Base-by-base conservation (phyloP, 1,284 basidiomycete genomes). In the Garcileccinum viscosum region DNA sequence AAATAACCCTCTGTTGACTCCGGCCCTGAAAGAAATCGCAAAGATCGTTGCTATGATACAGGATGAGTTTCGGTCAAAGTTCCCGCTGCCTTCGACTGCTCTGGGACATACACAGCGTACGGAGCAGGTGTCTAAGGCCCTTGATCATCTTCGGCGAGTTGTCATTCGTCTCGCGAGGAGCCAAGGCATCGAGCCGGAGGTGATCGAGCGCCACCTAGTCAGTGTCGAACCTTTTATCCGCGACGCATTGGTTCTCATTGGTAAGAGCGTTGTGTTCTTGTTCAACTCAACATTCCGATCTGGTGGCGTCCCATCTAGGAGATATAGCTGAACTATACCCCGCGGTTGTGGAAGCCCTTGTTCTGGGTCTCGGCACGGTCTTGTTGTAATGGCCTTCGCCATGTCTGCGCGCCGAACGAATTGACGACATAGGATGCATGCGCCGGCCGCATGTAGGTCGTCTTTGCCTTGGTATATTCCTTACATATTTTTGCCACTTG, bases 281-380 rank as follows among this genome's bases (percentile, higher is more conserved):
- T 6, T 12, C 8, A 19, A 33, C 14, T 63, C 14, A 30, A 32
- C 22, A 19, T 61, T 32, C 50, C 64, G 44, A 63, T 63, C 24
- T 1, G 66, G 56, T 56, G 30, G 40, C 35, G 11, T 42, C 19
- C 22, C 19, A 8, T 62, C 14, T 63, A 76, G 74, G 75, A 3
- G 71, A 75, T 35, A 33, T 69, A n/a, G 58, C 27, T 1, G 74
- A 76, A 40, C 69, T 75, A 22, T 71, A 69, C 38, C 75, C 75
- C 3, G 53, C 50, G 4, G 65, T 44, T 5, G 47, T 71, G 19
- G 71, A 75, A 58, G 62, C 69, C 5, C 32, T 73, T 22, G 35
- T 69, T 32, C 44, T 76, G 58, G 61, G 69, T 30, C 33, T 70
- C 2, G 67, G 68, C 4, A 62, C 61, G 2, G 30, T 67, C 24